A percentile compares a stretch with the other conserved stretches of the same genome.
phyloP scores from a whole-genome alignment of 352 stramenopile genomes.

The Globisporangium okanoganense region DNA sequence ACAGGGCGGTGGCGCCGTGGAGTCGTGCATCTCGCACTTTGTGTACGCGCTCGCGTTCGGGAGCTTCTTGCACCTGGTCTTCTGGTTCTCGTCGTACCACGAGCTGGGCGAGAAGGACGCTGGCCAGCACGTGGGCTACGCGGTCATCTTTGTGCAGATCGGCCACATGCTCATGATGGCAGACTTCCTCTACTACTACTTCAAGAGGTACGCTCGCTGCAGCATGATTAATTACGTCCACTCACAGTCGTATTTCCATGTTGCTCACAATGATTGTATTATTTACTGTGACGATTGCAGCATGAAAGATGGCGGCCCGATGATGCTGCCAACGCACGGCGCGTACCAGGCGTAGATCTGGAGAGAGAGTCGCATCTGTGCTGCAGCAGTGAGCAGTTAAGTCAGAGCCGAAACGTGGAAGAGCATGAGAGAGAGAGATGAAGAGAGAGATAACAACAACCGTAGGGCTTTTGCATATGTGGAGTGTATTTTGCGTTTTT shows the following conservation, averaged over 20 bases:
- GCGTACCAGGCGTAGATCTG: conserved; percentile 70
- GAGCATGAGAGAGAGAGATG: neutral
- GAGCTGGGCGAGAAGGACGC: conserved; percentile 94
- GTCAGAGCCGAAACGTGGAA: neutral
- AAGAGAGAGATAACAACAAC: neutral
- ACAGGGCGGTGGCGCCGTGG: conserved; percentile 90
- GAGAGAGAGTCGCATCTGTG: conserved; percentile 3
- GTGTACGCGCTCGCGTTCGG: conserved; percentile 95
- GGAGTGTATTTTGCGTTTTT: conserved; percentile 2
- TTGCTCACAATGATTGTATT: conserved; percentile 8
- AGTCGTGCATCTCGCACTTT: conserved; percentile 96
- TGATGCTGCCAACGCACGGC: conserved; percentile 88
- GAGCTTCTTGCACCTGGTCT: conserved; percentile 96
- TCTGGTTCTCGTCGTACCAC: conserved; percentile 99
- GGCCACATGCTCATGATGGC: conserved; percentile 98
- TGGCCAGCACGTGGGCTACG: conserved; percentile 89
- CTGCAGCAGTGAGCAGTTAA: neutral
- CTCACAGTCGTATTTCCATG: neutral
- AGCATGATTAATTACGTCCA: neutral
- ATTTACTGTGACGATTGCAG: conserved; percentile 22
- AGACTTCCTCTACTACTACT: conserved; percentile 99
- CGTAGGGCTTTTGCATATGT: conserved; percentile 1
- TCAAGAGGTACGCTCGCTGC: conserved; percentile 80
- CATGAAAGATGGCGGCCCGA: conserved; percentile 85
- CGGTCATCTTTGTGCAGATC: conserved; percentile 97